These are phyloP conservation scores for Botrytis hyacinthi DNA, from an alignment of 2,329 filamentous ascomycete species.

Conservation along the genomic window DNA sequence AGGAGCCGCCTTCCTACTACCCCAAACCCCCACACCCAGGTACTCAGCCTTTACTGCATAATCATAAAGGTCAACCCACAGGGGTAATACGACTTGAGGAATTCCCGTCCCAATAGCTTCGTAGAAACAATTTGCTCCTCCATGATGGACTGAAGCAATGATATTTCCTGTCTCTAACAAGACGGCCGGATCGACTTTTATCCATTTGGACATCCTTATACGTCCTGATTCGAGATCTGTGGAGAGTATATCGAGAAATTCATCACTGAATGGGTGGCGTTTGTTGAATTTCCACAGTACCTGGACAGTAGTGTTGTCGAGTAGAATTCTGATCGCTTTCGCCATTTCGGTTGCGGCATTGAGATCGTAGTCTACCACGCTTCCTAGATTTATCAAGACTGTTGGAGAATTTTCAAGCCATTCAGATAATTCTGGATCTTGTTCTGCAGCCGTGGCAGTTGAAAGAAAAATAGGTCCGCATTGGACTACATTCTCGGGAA, in stretches of 20 bases:
- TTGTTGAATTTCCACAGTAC: slow-evolving; percentile 40
- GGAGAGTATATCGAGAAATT: slow-evolving; percentile 21
- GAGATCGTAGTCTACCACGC: slow-evolving; percentile 23
- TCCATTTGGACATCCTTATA: slow-evolving; percentile 18
- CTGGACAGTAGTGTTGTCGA: slow-evolving; percentile 36
- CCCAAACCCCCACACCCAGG: slow-evolving; percentile 42
- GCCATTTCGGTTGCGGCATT: slow-evolving; percentile 42
- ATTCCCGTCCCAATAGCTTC: slow-evolving; percentile 45
- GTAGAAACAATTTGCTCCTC: slow-evolving; percentile 42
- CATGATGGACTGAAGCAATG: slow-evolving; percentile 40
- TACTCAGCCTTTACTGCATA: slow-evolving; percentile 44
- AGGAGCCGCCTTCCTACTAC: slow-evolving; percentile 1
- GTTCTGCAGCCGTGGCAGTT: slow-evolving; percentile 37
- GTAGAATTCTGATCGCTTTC: slow-evolving; percentile 38
- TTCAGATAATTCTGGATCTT: slow-evolving; percentile 42
- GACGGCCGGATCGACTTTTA: slow-evolving; percentile 24
- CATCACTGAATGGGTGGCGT: neutral
- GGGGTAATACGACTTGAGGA: slow-evolving; percentile 46
- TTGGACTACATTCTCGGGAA: slow-evolving; percentile 42
- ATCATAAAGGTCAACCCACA: slow-evolving; percentile 47
- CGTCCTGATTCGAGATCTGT: slow-evolving; percentile 16
- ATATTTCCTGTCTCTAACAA: slow-evolving; percentile 40
- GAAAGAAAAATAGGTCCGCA: slow-evolving; percentile 47
- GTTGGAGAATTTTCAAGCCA: slow-evolving; percentile 46
- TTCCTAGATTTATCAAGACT: slow-evolving; percentile 48